Evolutionary conservation across 2,329 filamentous ascomycete species (phyloP), one percentile per base, ranked within the genome.

Genomic region (Pseudophaeomoniella oleicola): DNA sequence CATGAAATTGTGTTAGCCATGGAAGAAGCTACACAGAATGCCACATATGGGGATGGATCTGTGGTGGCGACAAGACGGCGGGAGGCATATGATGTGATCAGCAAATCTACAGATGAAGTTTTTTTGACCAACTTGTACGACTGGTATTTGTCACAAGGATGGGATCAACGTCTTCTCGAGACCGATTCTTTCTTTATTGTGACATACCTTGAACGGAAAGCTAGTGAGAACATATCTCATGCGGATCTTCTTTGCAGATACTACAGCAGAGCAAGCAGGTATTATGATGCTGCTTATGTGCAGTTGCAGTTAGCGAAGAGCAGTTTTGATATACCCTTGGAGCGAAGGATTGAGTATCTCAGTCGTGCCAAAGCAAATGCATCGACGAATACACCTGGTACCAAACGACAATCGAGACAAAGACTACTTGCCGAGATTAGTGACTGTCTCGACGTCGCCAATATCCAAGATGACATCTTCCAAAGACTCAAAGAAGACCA

Each of bases 61-160:
- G 58, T 84, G 10, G 72, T 82, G 14, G 76, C 78, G 2, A 87
- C 78, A 33, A 85, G 90, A 56, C 74, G 82, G 44, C 73, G 75
- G 35, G 88, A 98, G 60, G 88, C 90, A 0, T 94, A 96, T 58
- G 74, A 78, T 32, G 82, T 94, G 2, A 86, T 98, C 48, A 84
- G 92, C 52, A 73, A 72, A 40, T 93, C 88, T 0, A 72, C 79
- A 11, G 90, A 98, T 46, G 84, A 94, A 51, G 82, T 94, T 3
- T 98, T 98, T 63, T 81, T 96, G 55, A 92, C 84, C 42, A 85
- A 84, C 49, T 69, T 98, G n/a, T 98, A 94, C 54, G 87, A 94
- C 50, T 98, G 90, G 88, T 98, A 98, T 57, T 77, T 96, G 46
- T 62, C 71, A 37, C 78, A 87, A 54, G 80, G 81, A 13, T 87